Conservation (phyloP, 176 grass and related monocot genomes). For the Carex kokanica region DNA sequence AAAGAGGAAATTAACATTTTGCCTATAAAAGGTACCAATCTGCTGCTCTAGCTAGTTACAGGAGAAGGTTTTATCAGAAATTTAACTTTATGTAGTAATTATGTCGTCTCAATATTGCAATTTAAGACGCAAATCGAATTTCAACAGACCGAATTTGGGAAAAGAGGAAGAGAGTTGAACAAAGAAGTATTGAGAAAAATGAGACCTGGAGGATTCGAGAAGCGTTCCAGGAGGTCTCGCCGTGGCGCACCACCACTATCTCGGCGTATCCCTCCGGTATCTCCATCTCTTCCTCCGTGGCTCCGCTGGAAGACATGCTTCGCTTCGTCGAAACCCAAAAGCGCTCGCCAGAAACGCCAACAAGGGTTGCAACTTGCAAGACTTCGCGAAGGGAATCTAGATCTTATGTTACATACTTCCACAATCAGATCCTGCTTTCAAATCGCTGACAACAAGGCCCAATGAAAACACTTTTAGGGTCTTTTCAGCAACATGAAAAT, state of each 20-base stretch:
- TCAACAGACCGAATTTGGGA: background rate
- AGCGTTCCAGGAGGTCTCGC: slow-evolving; percentile 76
- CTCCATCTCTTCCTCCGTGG: background rate
- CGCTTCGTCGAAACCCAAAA: background rate
- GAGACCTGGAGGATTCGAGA: slow-evolving; percentile 68
- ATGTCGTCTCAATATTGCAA: background rate
- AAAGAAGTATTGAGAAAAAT: background rate
- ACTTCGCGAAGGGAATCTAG: background rate
- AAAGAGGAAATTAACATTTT: background rate
- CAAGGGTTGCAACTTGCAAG: background rate
- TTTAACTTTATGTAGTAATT: no score
- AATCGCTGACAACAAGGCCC: background rate
- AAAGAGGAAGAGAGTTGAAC: no score
- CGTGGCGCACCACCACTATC: slow-evolving; percentile 70
- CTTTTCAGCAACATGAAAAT: no score
- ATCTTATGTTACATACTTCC: background rate
- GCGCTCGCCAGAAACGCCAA: background rate
- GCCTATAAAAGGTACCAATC: no score
- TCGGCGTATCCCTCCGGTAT: slow-evolving; percentile 53
- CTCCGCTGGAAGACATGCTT: background rate
- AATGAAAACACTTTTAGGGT: no score
- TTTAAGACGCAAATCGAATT: background rate
- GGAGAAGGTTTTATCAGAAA: no score
- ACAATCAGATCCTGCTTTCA: no score
- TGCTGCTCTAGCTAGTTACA: no score